Evolutionary conservation across 441 rosid genomes (phyloP), one percentile per base, ranked within the genome.

Genomic region (Adansonia grandidieri): DNA sequence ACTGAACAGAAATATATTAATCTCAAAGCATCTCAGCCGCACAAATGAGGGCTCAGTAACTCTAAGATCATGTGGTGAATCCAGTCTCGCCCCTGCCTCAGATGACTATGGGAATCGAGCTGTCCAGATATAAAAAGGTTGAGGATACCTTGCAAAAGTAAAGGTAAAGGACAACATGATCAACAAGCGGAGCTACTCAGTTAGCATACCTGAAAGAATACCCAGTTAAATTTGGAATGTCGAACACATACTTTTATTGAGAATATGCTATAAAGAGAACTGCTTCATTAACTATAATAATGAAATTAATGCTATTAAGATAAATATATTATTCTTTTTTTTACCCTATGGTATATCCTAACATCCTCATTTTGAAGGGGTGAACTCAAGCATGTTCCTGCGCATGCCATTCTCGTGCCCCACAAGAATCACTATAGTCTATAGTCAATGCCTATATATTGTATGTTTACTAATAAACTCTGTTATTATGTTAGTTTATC

Each of bases 151-250:
- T 37, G 19, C 1, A 32, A 32, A 24, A 22, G 45, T 63, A 63
- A 63, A 45, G 68, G 11, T 63, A 63, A 63, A 14, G 68, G 1
- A 15, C 47, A 63, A 63, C 68, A 63, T 63, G 68, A 63, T 32
- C 68, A 32, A 63, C 68, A 63, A 63, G 68, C 5, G 42, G 68
- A 37, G 19, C 47, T 63, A 32, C 67, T 28, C 45, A 22, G 64
- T 63, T 63, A 63, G 19, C 68, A 63, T 44, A 44, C 68, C 47
- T 63, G 68, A 63, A 63, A 63, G 2, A 37, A 14, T 63, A 15
- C 45, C 68, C 47, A 6, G 68, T 32, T 37, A 63, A 63, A 32
- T 14, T 63, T 63, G 32, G 45, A 14, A 14, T 32, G 19, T 45
- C 8, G n/a, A 44, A 32, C 15, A 2, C 9, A 10, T 8, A 20